Percentiles rank a stretch among this genome's conserved stretches.
phyloP scores from a whole-genome alignment of 306 rosid genomes.

The Lotus japonicus region DNA sequence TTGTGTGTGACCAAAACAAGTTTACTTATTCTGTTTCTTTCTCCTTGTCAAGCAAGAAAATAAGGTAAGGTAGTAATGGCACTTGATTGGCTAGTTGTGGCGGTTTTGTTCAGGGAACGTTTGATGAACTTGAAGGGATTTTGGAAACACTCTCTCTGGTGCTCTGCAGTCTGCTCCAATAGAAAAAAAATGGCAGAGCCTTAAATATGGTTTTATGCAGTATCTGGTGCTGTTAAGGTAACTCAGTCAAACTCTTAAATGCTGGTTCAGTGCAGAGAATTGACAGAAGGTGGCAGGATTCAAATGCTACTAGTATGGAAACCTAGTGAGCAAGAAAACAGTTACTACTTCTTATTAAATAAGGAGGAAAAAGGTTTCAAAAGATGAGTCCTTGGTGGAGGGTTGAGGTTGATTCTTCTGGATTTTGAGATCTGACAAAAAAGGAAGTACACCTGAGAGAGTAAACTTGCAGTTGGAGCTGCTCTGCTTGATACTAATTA shows the following conservation, averaged over 20 bases:
- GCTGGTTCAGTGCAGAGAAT: conserved; percentile 21
- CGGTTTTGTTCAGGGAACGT: neutral
- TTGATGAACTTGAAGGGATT: neutral
- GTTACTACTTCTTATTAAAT: neutral
- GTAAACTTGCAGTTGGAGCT: conserved; percentile 1
- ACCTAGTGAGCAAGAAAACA: conserved; percentile 16
- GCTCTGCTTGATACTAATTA: neutral
- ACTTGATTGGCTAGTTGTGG: conserved; percentile 24
- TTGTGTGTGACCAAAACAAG: neutral
- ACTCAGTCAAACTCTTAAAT: conserved; percentile 18
- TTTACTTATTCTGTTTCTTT: conserved; percentile 14
- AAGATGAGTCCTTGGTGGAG: neutral
- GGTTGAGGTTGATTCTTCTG: conserved; percentile 17
- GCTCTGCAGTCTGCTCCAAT: neutral
- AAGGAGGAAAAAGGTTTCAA: neutral
- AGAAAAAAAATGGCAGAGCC: conserved; percentile 16
- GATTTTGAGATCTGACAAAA: conserved; percentile 41
- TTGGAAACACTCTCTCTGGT: neutral
- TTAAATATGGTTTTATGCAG: conserved; percentile 1
- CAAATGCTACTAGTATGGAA: conserved; percentile 3
- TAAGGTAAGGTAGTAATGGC: conserved; percentile 14
- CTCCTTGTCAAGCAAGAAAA: neutral
- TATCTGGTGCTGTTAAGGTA: neutral
- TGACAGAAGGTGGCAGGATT: conserved; percentile 18
- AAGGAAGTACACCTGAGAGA: conserved; percentile 14